phyloP scores from a whole-genome alignment of 805 yeast genomes.

The Komagataella mondaviorum region DNA sequence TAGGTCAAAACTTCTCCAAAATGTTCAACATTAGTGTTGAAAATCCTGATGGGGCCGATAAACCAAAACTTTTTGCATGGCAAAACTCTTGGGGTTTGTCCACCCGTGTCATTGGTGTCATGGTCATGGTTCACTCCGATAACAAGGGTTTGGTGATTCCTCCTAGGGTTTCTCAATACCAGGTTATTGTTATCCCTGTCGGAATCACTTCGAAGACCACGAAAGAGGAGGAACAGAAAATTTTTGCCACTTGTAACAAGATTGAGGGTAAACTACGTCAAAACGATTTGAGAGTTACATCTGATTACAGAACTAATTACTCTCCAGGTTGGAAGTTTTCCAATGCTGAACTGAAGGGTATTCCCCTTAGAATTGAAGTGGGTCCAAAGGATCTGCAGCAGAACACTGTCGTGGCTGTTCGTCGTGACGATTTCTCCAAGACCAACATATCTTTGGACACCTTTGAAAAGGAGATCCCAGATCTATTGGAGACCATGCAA shows the following conservation, averaged over 20 bases:
- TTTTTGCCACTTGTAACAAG: slow-evolving; percentile 55
- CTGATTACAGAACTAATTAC: slow-evolving; percentile 89
- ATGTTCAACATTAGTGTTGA: slow-evolving; percentile 96
- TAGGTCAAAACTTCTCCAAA: slow-evolving; percentile 96
- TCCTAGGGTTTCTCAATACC: slow-evolving; percentile 89
- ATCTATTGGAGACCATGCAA: slow-evolving; percentile 75
- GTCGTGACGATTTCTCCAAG: slow-evolving; percentile 85
- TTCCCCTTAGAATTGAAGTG: slow-evolving; percentile 84
- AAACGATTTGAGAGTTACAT: slow-evolving; percentile 60
- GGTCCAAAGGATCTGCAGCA: slow-evolving; percentile 92
- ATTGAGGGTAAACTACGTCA: slow-evolving; percentile 49
- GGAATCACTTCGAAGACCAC: slow-evolving; percentile 85
- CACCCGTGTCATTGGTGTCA: slow-evolving; percentile 97
- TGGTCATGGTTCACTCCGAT: slow-evolving; percentile 98
- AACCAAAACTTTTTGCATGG: slow-evolving; percentile 78
- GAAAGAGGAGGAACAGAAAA: slow-evolving; percentile 56
- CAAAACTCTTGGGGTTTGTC: slow-evolving; percentile 99
- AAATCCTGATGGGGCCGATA: slow-evolving; percentile 81
- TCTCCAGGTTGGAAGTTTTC: slow-evolving; percentile 99
- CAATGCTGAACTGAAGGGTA: slow-evolving; percentile 94
- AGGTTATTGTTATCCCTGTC: slow-evolving; percentile 87
- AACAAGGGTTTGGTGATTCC: slow-evolving; percentile 97
- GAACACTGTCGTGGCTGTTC: slow-evolving; percentile 72
- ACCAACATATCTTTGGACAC: slow-evolving; percentile 49
- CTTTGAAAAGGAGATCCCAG: slow-evolving; percentile 54